Base-by-base conservation (phyloP, 1,139 yeast species). In the Suhomyces choctaworum region DNA sequence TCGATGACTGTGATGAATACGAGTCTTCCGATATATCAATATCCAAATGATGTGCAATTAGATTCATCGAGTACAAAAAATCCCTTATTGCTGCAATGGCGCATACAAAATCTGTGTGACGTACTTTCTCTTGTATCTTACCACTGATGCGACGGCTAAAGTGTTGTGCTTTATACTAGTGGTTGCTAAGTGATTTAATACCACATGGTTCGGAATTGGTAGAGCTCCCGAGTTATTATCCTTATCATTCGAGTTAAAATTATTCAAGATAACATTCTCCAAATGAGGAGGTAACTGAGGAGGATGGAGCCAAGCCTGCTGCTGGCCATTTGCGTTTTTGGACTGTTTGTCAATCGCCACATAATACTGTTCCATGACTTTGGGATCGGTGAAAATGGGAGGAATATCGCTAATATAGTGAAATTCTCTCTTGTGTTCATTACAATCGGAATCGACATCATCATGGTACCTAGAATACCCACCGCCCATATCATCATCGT, bases 361-460 rank as follows among this genome's bases (percentile, higher is more conserved):
- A 51, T 84, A 84, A 52, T 84, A 84, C 46, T 68, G 75, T 47
- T 70, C 76, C 76, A 70, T 70, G 13, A 70, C 76, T 48, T 69
- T 68, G 5, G 92, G 89, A 49, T 85, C 94, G 3, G 86, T 78
- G 59, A 92, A 90, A 20, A 92, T 89, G 2, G 95, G 89, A 1
- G 98, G 98, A 30, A 92, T 90, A 43, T 78, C 82, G 33, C 67
- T 72, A 21, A 81, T 78, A 56, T 80, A 85, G 42, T 76, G 70
- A 31, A 49, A 58, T 3, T 52, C 35, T 32, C 53, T 54, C 7
- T 39, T 33, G 13, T 39, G 44, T 4, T 47, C 37, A 13, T 41
- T 38, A 10, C 50, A 56, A 17, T 52, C 54, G 32, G 53, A 65
- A 45, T 70, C 76, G 39, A 78, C 64, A 39, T 82, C 92, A 38